Conservation (phyloP, 441 rosid genomes). For the Daphne laureola region DNA sequence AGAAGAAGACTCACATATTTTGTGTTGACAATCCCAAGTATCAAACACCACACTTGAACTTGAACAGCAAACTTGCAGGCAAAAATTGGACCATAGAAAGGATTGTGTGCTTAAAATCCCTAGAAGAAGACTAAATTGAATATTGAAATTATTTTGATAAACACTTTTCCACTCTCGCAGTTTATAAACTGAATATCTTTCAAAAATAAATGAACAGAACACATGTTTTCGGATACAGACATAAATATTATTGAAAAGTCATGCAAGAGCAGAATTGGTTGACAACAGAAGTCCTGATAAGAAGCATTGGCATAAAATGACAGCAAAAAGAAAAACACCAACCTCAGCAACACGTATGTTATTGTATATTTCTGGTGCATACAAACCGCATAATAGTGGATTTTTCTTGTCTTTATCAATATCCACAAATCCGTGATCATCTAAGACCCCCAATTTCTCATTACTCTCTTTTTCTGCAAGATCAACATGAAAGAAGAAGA, state of each 20-base stretch:
- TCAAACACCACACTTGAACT: no score
- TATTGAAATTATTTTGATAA: no score
- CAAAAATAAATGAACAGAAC: no score
- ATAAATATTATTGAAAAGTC: neutral
- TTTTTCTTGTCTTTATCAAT: slow-evolving; percentile 63
- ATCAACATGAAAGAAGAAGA: slow-evolving; percentile 18
- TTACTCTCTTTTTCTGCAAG: slow-evolving; percentile 36
- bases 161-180: no score
- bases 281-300: slow-evolving; percentile 3
- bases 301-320: slow-evolving; percentile 14
- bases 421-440: slow-evolving; percentile 36
- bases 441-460: slow-evolving; percentile 24
- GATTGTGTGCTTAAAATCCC: no score
- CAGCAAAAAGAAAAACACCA: slow-evolving; percentile 16
- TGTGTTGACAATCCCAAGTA: no score
- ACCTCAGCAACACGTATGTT: slow-evolving; percentile 70
- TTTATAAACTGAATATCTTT: no score
- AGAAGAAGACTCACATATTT: no score
- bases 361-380: slow-evolving; percentile 67
- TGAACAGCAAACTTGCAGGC: no score
- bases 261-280: slow-evolving; percentile 2
- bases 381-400: slow-evolving; percentile 66
- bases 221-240: neutral
- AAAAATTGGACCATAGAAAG: no score
- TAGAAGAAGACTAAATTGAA: no score